Base-by-base conservation (phyloP, 352 stramenopile species). In the Pythium dissimile region DNA sequence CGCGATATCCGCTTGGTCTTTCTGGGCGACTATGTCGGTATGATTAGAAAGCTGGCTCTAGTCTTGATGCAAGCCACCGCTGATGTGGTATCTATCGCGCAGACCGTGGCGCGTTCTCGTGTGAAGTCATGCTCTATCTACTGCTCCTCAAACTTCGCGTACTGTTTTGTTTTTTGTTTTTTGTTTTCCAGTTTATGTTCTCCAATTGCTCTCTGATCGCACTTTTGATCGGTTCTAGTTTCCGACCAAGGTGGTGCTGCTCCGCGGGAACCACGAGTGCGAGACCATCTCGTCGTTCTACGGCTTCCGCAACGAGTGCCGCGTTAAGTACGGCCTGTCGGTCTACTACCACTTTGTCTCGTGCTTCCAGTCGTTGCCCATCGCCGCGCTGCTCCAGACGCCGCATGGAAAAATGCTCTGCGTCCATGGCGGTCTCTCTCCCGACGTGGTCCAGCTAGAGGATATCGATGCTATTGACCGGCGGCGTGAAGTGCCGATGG, bases 231-330 rank as follows among this genome's bases (percentile, higher is more conserved):
- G 4, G 3, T 10, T 42, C 27, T 53, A 85, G 71, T 87, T 80
- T 62, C 59, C 74, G 0, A 65, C 67, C 13, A 86, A 86, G 38
- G 74, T 94, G 1, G 63, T 88, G 21, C 43, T 92, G 18, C 66
- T 94, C 27, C 81, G 84, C 12, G 84, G 81, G 23, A 94, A 94
- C 49, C 81, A 94, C 66, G 81, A 94, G 50, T 94, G 81, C 42
- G 84, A 94, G 68, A 85, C 81, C 18, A 90, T 94, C 45, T 94
- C 84, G 28, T 89, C 80, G 16, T 92, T 92, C 53, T 94, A 94
- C 49, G 84, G 84, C 21, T 94, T 94, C 46, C 80, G 84, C 27
- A 76, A 74, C 32, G 84, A 94, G 71, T 94, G 84, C 49, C 77
- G 75, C 15, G 64, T 75, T 32, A 94, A 94, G 60, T 94, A 94